Percentiles rank a stretch among this genome's conserved stretches.
phyloP scores from a whole-genome alignment of 2,329 filamentous ascomycete genomes.

The Colletotrichum tamarilloi region DNA sequence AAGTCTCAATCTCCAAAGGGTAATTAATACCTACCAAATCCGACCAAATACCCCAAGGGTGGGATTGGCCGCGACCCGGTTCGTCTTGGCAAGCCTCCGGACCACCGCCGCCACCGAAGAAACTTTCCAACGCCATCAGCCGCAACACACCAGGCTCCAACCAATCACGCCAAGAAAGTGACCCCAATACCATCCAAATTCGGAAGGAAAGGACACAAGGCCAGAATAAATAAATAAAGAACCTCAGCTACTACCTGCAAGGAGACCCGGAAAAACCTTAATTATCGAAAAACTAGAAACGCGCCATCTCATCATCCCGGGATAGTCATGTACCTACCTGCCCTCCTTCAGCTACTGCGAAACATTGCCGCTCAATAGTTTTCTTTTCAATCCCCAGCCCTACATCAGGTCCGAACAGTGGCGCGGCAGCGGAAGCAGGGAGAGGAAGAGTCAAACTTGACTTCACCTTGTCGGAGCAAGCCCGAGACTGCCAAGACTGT shows the following conservation, averaged over 20 bases:
- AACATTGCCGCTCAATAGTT: not conserved
- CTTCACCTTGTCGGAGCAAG: not conserved
- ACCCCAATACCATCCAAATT: conserved; percentile 8
- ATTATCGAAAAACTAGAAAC: not conserved
- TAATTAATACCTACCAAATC: too few relatives aligned
- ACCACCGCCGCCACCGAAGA: not conserved
- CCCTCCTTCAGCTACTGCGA: not conserved
- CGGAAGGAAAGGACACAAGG: not conserved
- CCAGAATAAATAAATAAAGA: too few relatives aligned
- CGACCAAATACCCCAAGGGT: not conserved
- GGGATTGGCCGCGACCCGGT: not conserved
- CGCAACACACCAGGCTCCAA: not conserved
- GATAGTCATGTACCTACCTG: too few relatives aligned
- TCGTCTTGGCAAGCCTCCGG: not conserved
- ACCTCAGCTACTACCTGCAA: not conserved
- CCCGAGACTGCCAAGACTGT: not conserved
- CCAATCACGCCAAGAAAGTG: conserved; percentile 30
- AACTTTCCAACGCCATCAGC: not conserved
- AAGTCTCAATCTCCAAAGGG: not conserved
- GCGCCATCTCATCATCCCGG: not conserved
- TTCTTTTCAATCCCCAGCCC: not conserved
- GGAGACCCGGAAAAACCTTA: not conserved
- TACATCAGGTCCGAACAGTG: not conserved
- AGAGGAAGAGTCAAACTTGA: conserved; percentile 18
- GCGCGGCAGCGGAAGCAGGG: not conserved